Base-by-base conservation (phyloP, 2,329 filamentous ascomycete genomes). In the Keithomyces neogunnii region DNA sequence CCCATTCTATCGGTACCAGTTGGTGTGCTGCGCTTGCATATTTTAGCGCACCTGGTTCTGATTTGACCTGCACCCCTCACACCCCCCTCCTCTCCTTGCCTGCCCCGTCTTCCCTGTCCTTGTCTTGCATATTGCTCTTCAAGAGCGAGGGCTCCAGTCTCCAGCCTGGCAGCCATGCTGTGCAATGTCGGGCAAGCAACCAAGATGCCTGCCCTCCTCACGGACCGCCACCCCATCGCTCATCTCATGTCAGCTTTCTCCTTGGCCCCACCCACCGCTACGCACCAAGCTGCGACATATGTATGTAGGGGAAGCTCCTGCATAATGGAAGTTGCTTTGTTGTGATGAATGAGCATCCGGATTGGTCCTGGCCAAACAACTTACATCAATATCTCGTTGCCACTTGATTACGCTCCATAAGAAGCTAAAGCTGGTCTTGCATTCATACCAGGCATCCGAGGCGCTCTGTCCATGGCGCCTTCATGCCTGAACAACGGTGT, bases 161-260 rank as follows among this genome's bases (percentile, higher is more conserved):
- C 38, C 13, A 26, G 28, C 36, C 7, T 40, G 31, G 35, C 43
- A 49, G 53, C 43, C 39, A 53, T 53, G 52, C 43, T 33, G 54
- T 56, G 54, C 49, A 48, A 57, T 51, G 52, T 54, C 51, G 54
- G 52, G 49, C 49, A 51, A 51, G 49, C 32, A 49, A 29, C 35
- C 47, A 49, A 44, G 49, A 53, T 51, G 49, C 45, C 39, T 4
- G 47, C 45, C 45, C 52, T 54, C 44, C 43, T 36, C 50, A 53
- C 48, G 47, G 53, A 48, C 54, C 50, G 32, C 40, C 35, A 46
- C 53, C 33, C 47, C 50, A 40, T 50, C 35, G 47, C 49, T 49
- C 53, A 54, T 53, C 47, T 55, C 53, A 54, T 56, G 50, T 56
- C 54, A 56, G 52, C 52, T 50, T 31, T 48, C 39, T 32, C 38